These are phyloP conservation scores for Pistacia integerrima DNA, from an alignment of 345 rosid species.

Conservation along the genomic window DNA sequence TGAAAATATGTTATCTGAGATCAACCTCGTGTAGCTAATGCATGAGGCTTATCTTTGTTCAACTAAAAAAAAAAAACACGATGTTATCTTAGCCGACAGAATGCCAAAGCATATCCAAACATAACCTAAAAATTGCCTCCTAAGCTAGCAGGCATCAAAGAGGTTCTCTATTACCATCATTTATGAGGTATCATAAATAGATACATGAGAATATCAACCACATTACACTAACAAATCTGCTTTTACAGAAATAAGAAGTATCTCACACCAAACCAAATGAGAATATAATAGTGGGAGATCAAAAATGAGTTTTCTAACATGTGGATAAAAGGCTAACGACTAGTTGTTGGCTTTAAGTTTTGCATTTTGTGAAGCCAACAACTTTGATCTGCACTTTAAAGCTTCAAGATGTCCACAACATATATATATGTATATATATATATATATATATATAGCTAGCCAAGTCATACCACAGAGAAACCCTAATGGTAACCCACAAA, in stretches of 20 bases:
- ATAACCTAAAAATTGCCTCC: background rate
- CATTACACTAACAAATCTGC: slow-evolving; percentile 3
- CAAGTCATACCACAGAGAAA: too few species aligned
- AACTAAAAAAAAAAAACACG: background rate
- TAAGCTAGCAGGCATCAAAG: background rate
- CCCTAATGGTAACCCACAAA: too few species aligned
- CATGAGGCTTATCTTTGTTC: background rate
- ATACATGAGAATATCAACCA: background rate
- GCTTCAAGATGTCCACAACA: too few species aligned
- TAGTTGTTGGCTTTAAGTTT: too few species aligned
- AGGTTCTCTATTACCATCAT: background rate
- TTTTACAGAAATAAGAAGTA: background rate
- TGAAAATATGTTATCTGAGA: background rate
- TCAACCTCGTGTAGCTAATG: background rate
- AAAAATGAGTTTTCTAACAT: too few species aligned
- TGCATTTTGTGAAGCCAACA: too few species aligned
- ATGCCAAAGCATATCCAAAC: background rate
- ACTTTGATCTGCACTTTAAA: too few species aligned
- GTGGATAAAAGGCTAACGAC: too few species aligned
- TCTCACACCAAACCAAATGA: background rate
- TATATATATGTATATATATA: too few species aligned
- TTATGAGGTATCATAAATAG: background rate
- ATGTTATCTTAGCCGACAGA: background rate
- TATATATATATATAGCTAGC: too few species aligned
- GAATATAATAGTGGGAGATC: background rate